These are phyloP conservation scores for Trichophyton equinum DNA, from an alignment of 2,329 filamentous ascomycete genomes.

Conservation along the genomic window DNA sequence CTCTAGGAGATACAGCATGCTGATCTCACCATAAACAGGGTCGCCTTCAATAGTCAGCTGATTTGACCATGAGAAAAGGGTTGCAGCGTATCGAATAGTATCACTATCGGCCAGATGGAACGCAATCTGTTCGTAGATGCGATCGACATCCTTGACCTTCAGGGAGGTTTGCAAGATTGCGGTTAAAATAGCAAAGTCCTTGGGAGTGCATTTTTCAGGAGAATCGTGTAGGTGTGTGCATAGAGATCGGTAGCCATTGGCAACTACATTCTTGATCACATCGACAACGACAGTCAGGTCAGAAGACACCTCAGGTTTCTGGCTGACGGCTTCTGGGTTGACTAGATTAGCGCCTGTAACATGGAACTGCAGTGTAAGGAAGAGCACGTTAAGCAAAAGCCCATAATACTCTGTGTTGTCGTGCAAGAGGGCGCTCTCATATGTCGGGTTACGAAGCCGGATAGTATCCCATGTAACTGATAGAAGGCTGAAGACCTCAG, in stretches of 20 bases:
- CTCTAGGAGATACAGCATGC: conserved; percentile 74
- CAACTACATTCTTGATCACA: conserved; percentile 66
- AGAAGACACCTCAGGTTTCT: conserved; percentile 29
- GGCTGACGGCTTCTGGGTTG: conserved; percentile 24
- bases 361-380: conserved; percentile 57
- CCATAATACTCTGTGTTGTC: conserved; percentile 62
- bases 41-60: conserved; percentile 64
- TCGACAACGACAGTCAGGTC: conserved; percentile 55
- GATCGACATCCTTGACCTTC: conserved; percentile 61
- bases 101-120: conserved; percentile 54
- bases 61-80: conserved; percentile 89
- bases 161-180: conserved; percentile 78
- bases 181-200: conserved; percentile 76
- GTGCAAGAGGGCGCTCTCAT: conserved; percentile 46
- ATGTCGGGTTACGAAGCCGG: conserved; percentile 41
- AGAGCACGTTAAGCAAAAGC: conserved; percentile 69
- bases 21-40: conserved; percentile 87
- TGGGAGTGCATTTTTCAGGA: conserved; percentile 51
- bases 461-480: conserved; percentile 49
- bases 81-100: conserved; percentile 66
- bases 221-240: conserved; percentile 72
- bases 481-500: conserved; percentile 44
- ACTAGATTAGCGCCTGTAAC: conserved; percentile 24
- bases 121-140: conserved; percentile 57
- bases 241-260: conserved; percentile 67